Percentiles rank a stretch among this genome's conserved stretches.
These are phyloP conservation scores for Pseudogymnoascus sp. DNA, from an alignment of 2,329 filamentous ascomycete genomes.

Conservation along the genomic window DNA sequence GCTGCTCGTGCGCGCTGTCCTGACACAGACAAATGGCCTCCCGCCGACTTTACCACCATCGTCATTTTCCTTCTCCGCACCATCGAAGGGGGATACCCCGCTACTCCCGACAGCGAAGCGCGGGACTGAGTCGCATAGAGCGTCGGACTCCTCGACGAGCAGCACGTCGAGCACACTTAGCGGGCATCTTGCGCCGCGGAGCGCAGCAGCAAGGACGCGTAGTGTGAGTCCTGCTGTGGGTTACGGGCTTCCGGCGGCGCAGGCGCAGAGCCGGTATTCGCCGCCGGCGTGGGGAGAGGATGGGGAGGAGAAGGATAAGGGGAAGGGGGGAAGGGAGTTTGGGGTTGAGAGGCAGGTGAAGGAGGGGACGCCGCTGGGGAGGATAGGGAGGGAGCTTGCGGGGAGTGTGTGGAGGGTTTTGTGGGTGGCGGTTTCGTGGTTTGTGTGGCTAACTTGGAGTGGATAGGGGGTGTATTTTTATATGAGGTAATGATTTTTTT, in stretches of 20 bases:
- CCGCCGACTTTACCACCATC: conserved; percentile 2
- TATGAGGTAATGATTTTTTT: conserved; percentile 1
- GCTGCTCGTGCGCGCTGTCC: conserved; percentile 45
- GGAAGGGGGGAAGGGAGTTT: neutral
- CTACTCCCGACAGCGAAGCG: conserved; percentile 7
- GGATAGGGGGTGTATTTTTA: conserved; percentile 35
- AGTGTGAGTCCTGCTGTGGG: conserved; percentile 23
- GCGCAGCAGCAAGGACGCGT: conserved; percentile 20
- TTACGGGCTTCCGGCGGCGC: conserved; percentile 22
- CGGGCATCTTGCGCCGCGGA: conserved; percentile 21
- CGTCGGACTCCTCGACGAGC: conserved; percentile 24
- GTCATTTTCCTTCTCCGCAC: conserved; percentile 19
- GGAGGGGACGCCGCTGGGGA: conserved; percentile 31
- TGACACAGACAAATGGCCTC: conserved; percentile 36
- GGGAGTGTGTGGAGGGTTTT: conserved; percentile 53
- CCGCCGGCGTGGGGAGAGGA: conserved; percentile 11
- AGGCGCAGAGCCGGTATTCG: conserved; percentile 15
- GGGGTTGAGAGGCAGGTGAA: conserved; percentile 16
- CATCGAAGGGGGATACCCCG: neutral
- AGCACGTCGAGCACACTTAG: conserved; percentile 19
- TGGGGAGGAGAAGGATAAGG: conserved; percentile 8
- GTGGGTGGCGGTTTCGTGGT: conserved; percentile 56
- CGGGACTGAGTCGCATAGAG: conserved; percentile 10
- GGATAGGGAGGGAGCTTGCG: conserved; percentile 53
- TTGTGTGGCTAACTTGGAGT: conserved; percentile 57